Evolutionary conservation across 2,329 filamentous ascomycete species (phyloP).

Genomic region (Conoideocrella luteorostrata): DNA sequence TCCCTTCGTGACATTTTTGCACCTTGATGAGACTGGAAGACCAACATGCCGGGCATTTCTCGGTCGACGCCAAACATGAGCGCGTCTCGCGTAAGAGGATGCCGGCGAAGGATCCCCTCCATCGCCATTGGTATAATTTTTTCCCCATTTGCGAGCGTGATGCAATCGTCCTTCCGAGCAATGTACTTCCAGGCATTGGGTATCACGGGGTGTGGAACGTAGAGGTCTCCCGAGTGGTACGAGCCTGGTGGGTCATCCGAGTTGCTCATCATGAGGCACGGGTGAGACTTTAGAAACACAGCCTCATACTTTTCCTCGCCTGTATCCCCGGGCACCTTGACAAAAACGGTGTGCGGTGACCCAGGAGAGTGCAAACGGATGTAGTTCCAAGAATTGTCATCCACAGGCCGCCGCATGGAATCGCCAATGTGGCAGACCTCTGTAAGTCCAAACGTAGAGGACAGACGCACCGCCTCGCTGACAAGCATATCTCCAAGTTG

Average conservation of each 20-base stretch:
- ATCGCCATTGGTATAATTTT: conserved; percentile 39
- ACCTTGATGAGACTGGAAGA: too few species aligned
- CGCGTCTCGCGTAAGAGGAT: conserved; percentile 46
- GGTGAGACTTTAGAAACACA: neutral
- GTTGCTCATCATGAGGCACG: conserved; percentile 11
- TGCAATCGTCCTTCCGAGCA: conserved; percentile 36
- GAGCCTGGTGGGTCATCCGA: conserved; percentile 37
- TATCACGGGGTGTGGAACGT: conserved; percentile 33
- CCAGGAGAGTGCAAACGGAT: too few species aligned
- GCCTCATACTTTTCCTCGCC: too few species aligned
- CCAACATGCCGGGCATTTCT: conserved; percentile 44
- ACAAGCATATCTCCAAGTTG: too few species aligned
- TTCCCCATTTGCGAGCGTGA: conserved; percentile 41
- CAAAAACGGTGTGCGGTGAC: too few species aligned
- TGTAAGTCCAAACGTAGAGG: too few species aligned
- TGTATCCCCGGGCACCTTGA: too few species aligned
- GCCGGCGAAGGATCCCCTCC: conserved; percentile 48
- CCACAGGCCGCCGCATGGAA: too few species aligned
- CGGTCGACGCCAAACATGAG: conserved; percentile 51
- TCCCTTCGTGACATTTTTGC: too few species aligned
- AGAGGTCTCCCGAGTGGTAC: conserved; percentile 38
- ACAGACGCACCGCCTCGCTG: too few species aligned
- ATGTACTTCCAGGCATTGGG: conserved; percentile 39
- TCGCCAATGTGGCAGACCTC: too few species aligned
- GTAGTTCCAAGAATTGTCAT: too few species aligned